Base-by-base conservation (phyloP, 2,329 filamentous ascomycete species). In the Paecilomyces dactylethromorphus region DNA sequence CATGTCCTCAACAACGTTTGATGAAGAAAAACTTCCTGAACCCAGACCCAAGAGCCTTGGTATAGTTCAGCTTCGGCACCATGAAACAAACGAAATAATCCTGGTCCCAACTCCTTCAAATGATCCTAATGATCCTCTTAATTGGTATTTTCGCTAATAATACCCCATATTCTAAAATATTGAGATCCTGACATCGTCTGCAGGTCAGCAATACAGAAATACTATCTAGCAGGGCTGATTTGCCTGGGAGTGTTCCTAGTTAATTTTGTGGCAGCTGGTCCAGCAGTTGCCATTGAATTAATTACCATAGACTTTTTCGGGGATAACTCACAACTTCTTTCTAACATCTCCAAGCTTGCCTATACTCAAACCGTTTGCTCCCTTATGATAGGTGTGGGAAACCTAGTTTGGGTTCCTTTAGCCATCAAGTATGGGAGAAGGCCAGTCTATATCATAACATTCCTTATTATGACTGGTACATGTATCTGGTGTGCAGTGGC, bases 41-140 rank as follows among this genome's bases (percentile, higher is more conserved):
- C 3, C 24, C 3, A 26, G 5, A 26, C 5, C 24, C 24, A 3
- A 26, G 24, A 26, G 24, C 24, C 7, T 35, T 3, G 32, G 32
- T 11, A 8, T 15, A 11, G 32, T 35, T 35, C 32, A 35, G 7
- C 32, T 35, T 35, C 32, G 32, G 10, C 32, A 35, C 32, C 8
- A 3, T 11, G 32, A 35, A 15, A 35, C 32, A 53, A 54, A 63
- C 29, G 62, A 60, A 49, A 55, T 62, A 49, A 26, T 58, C 54
- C 50, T 64, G 24, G 62, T 63, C 54, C 62, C 62, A 51, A 59
- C 62, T 26, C 62, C 62, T 22, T 61, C 60, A 21, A 59, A 64
- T 53, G 62, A 63, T 51, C 59, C 62, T 18, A 59, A 61, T 24
- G 62, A 63, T 55, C 60, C 58, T 21, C 59, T 64, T 24, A 63